These are phyloP conservation scores for Musa schizocarpa DNA, from an alignment of 176 grass and related monocot species.

Conservation along the genomic window DNA sequence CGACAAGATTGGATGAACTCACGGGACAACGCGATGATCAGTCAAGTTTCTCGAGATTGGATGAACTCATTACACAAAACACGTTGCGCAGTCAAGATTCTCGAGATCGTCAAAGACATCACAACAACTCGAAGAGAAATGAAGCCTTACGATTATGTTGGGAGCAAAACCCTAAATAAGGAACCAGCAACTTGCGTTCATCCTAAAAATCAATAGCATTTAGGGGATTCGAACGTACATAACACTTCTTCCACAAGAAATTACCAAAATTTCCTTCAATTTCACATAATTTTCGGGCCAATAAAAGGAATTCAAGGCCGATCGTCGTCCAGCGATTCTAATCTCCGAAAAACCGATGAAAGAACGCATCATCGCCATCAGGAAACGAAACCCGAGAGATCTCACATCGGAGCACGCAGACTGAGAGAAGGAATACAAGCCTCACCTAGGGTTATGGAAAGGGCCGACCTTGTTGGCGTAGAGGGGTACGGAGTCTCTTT, in stretches of 20 bases:
- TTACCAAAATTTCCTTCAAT: not conserved
- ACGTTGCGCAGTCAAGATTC: not conserved
- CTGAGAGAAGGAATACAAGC: conserved; percentile 14
- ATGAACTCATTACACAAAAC: not conserved
- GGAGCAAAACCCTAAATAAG: not conserved
- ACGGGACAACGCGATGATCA: too few relatives aligned
- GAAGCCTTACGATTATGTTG: not conserved
- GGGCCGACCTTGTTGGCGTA: conserved; percentile 96
- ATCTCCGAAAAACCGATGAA: not conserved
- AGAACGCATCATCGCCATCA: not conserved
- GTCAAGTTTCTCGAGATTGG: not conserved
- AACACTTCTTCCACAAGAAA: not conserved
- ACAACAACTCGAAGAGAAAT: not conserved
- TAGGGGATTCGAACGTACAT: not conserved
- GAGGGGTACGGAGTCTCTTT: conserved; percentile 54
- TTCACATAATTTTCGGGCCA: not conserved
- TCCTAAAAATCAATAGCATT: not conserved
- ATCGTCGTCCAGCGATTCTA: not conserved
- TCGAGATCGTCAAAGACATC: not conserved
- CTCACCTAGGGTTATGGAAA: conserved; percentile 95
- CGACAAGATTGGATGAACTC: too few relatives aligned
- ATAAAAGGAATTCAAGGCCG: not conserved
- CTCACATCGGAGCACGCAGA: not conserved
- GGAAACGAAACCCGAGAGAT: conserved; percentile 1
- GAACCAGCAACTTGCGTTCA: not conserved